Evolutionary conservation across 2,329 filamentous ascomycete genomes (phyloP), one percentile per base, ranked within the genome.

Genomic region (Aspergillus sergii): DNA sequence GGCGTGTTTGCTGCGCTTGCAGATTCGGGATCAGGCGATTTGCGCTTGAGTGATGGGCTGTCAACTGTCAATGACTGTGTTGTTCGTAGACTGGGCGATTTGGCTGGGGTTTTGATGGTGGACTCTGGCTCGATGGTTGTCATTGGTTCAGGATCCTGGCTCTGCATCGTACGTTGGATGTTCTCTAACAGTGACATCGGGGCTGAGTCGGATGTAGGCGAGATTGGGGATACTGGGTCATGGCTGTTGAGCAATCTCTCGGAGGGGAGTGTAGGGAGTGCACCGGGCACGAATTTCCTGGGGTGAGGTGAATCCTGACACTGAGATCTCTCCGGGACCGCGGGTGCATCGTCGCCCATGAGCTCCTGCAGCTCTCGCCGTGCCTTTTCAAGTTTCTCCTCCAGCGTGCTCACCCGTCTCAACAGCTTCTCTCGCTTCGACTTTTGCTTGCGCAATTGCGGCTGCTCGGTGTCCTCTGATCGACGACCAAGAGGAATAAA

Each of bases 391-490:
- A 89, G 80, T 71, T 88, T 88, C 14, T 78, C 73, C 68, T 89
- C 87, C 14, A 89, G 80, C 66, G 88, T 83, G 66, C 85, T 88
- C 34, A 89, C 86, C 58, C 85, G 82, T 75, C 87, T 88, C 46
- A 81, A 78, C 36, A 89, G 76, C 65, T 86, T 87, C 62, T 89
- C 86, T 67, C 83, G 85, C 69, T 83, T 85, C 2, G 85, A 87
- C 3, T 81, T 80, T 28, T 83, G 80, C 46, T 79, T 80, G 62
- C 80, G 81, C 39, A 85, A 71, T 19, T 69, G 70, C 14, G 64
- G 63, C 4, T 56, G 61, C 12, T 73, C 73, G 10, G 67, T 62
- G 16, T 76, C 71, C 28, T 74, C 69, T 2, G 71, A 69, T 16
- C 64, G 65, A 8, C 66, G 66, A 28, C 68, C 5, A 72, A 59